A percentile compares a stretch with the other conserved stretches of the same genome.
Evolutionary conservation across 148 eudicot genomes (phyloP).

Genomic region (Vaccinium vitisidaea): DNA sequence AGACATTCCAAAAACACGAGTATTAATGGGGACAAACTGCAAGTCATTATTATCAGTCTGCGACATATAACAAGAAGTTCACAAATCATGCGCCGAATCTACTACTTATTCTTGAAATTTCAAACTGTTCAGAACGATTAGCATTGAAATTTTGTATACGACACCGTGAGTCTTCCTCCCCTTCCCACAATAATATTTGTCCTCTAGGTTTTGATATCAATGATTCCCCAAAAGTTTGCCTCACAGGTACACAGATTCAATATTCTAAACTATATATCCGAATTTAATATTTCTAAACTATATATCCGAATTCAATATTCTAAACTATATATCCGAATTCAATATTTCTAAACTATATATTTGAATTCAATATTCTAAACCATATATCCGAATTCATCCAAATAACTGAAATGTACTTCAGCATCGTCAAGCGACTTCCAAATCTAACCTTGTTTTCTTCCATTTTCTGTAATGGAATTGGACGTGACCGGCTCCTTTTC

Average conservation of each 20-base stretch:
- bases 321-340: neutral
- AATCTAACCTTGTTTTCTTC: slow-evolving; percentile 43
- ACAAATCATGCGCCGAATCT: neutral
- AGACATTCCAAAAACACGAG: neutral
- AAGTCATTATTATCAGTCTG: neutral
- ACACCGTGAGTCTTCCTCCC: neutral
- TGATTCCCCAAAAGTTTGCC: neutral
- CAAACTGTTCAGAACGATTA: neutral
- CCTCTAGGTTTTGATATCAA: slow-evolving; percentile 5
- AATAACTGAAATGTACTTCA: slow-evolving; percentile 8
- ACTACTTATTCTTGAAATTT: neutral
- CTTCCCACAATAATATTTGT: slow-evolving; percentile 3
- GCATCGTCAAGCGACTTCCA: neutral
- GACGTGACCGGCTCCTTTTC: slow-evolving; percentile 30
- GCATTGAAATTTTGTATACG: neutral
- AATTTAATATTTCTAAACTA: neutral
- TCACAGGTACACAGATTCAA: neutral
- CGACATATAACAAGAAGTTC: neutral
- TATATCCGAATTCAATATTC: too few relatives aligned
- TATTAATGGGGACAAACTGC: neutral
- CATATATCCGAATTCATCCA: neutral
- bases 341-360: too few relatives aligned
- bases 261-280: neutral
- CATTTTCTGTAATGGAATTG: slow-evolving; percentile 38
- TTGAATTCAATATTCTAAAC: too few relatives aligned